Evolutionary conservation across 768 basidiomycete genomes (phyloP), one percentile per base, ranked within the genome.

Genomic region (Mycena epipterygia): DNA sequence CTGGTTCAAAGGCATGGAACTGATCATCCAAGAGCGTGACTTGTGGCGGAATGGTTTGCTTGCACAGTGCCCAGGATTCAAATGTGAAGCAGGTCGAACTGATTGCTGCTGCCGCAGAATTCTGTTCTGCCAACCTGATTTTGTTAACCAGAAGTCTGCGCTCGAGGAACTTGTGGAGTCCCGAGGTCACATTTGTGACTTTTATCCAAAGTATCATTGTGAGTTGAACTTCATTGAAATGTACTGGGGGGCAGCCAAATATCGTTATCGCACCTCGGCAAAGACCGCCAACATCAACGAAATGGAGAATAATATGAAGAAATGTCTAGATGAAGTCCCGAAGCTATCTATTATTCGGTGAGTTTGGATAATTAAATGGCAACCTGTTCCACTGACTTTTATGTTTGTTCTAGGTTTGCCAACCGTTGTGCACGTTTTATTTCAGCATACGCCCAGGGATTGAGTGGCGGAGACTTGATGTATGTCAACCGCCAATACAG

Each of bases 1-100:
- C n/a, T n/a, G n/a, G 72, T 84, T 83, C 73, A 83, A 83, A 70
- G 80, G 83, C 23, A 83, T 82, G 80, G 77, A 81, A 62, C n/a
- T 56, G 13, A 77, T 78, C 27, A 70, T 77, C 32, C 12, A 33
- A 29, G 73, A 82, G 59, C 74, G 74, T 30, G 67, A 67, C 1
- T 68, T 77, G 19, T 75, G 68, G 69, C 69, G 35, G 42, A 48
- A 53, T 23, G 75, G 78, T 2, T 65, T 81, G 1, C 58, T 48
- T 44, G 77, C 74, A 1, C 74, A 79, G 58, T 80, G 79, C 59
- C 49, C 60, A 33, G 57, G 74, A 0, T 76, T 75, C 60, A 75
- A 78, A 74, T 77, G 77, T 56, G 49, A 41, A 46, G 32, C 64
- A 27, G 59, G 72, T 5, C 42, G 46, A 21, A 72, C 59, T 37